Base-by-base conservation (phyloP, 768 basidiomycete genomes). In the Boletus coccyginus region DNA sequence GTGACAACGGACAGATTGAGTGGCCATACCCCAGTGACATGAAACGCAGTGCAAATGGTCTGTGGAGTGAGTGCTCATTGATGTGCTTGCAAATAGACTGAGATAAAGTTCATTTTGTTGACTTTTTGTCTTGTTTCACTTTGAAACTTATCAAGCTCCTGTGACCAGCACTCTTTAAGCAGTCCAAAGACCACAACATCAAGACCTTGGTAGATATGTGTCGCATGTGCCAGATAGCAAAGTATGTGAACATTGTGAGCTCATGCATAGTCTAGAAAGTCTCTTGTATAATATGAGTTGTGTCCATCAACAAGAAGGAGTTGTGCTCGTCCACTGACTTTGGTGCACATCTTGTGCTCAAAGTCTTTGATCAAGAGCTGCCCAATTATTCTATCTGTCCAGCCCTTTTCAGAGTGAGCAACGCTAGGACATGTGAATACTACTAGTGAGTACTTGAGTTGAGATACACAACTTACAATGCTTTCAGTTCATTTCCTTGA, bases 301-400 rank as follows among this genome's bases (percentile, higher is more conserved):
- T 83, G 80, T 2, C 81, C 75, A 67, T 82, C 76, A 8, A 82
- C 68, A n/a, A 77, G 57, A 14, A 82, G 75, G 3, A 78, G 56
- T 0, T 66, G 55, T 9, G 53, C 49, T 12, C 59, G 40, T 5
- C 73, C 71, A 16, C 48, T 53, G 7, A 71, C 72, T 55, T 79
- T 77, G 27, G 54, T n/a, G 3, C 66, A 1, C 33, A 72, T 78
- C 5, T 67, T 43, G 3, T 55, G 44, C 9, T 77, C 70, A 40
- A 77, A 75, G 7, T 69, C 56, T 52, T 72, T 51, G 12, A 75
- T 67, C 54, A 60, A 74, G 3, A 61, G 46, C 1, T 51, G 40
- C 1, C 67, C 66, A 43, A 75, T 64, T 19, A 62, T 48, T 0
- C 62, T 57, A 57, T 74, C 62, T 4, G 66, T 73, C 66, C 65